Base-by-base conservation (phyloP, 2,329 filamentous ascomycete species). In the Paracorniculantispora psalliotae region DNA sequence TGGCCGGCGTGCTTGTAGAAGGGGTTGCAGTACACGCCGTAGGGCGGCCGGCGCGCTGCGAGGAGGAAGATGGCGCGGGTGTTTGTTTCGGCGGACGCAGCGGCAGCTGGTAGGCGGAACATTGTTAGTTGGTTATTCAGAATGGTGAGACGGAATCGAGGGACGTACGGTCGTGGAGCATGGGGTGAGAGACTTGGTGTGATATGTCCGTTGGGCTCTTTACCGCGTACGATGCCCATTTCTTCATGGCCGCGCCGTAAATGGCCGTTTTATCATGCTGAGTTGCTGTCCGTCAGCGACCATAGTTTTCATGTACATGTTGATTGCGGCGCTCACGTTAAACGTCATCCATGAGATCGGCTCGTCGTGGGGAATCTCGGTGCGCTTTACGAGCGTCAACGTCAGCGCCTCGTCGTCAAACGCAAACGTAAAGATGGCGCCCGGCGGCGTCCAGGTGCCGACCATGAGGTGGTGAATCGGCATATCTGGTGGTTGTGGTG, bases 291-390 rank as follows among this genome's bases (percentile, higher is more conserved):
- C 47, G 26, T 44, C 25, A 23, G 47, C 17, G 44, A 46, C n/a
- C n/a, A n/a, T n/a, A n/a, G n/a, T n/a, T n/a, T n/a, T n/a, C n/a
- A n/a, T n/a, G n/a, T n/a, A n/a, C n/a, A n/a, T n/a, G n/a, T n/a
- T n/a, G n/a, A n/a, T n/a, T n/a, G n/a, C n/a, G n/a, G n/a, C n/a
- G 68, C 87, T 75, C 78, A 91, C 90, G 72, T 91, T 88, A 68
- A 96, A 93, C 17, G 90, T 88, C 89, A 96, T 93, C 91, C 91
- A 96, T 61, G 91, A 96, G 65, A 96, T 94, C 8, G 91, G 90
- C 74, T 96, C 90, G 63, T 93, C 89, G 55, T 89, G 75, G 4
- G 90, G 88, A 59, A 96, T 94, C 60, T 86, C 84, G 1, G 90
- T 94, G 66, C 88, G 86, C 77, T 93, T 92, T 69, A 96, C 77